Percentiles rank a stretch among this genome's conserved stretches.
These are phyloP conservation scores for Fabrea salina DNA, from an alignment of 169 alveolate genomes.

Conservation along the genomic window DNA sequence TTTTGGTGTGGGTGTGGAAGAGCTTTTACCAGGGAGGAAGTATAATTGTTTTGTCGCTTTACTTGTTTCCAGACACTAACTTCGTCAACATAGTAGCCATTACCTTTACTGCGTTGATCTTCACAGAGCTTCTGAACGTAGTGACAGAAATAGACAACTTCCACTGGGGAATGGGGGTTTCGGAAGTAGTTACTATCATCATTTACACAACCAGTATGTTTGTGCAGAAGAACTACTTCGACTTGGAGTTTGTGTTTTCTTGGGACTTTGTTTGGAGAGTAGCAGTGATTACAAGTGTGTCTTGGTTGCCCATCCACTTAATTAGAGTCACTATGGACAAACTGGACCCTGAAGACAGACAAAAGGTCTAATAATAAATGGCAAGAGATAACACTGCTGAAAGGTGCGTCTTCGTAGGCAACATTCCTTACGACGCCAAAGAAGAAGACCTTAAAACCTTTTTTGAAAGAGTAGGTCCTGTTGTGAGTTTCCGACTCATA, in stretches of 20 bases:
- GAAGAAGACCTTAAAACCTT: slow-evolving; percentile 45
- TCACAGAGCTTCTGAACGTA: slow-evolving; percentile 92
- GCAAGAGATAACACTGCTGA: slow-evolving; percentile 29
- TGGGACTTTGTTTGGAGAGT: slow-evolving; percentile 87
- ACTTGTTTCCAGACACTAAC: slow-evolving; percentile 88
- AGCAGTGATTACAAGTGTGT: slow-evolving; percentile 80
- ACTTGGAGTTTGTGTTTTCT: slow-evolving; percentile 83
- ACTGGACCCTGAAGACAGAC: slow-evolving; percentile 75
- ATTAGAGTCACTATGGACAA: slow-evolving; percentile 74
- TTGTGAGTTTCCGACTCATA: slow-evolving; percentile 48
- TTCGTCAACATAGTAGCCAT: slow-evolving; percentile 91
- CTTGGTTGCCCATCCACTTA: slow-evolving; percentile 91
- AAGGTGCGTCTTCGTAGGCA: slow-evolving; percentile 46
- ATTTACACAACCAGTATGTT: slow-evolving; percentile 50
- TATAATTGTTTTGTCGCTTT: slow-evolving; percentile 91
- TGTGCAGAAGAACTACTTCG: slow-evolving; percentile 85
- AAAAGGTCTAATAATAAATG: background rate
- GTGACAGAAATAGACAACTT: slow-evolving; percentile 92
- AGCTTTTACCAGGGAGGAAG: slow-evolving; percentile 91
- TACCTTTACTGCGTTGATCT: slow-evolving; percentile 93
- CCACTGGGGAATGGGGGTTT: slow-evolving; percentile 67
- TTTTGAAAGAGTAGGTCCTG: slow-evolving; percentile 56
- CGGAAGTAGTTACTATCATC: slow-evolving; percentile 43
- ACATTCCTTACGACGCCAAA: slow-evolving; percentile 63
- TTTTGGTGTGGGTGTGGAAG: slow-evolving; percentile 96